Evolutionary conservation across 805 yeast genomes (phyloP), one percentile per base, ranked within the genome.

Genomic region (Hanseniaspora guilliermondii): DNA sequence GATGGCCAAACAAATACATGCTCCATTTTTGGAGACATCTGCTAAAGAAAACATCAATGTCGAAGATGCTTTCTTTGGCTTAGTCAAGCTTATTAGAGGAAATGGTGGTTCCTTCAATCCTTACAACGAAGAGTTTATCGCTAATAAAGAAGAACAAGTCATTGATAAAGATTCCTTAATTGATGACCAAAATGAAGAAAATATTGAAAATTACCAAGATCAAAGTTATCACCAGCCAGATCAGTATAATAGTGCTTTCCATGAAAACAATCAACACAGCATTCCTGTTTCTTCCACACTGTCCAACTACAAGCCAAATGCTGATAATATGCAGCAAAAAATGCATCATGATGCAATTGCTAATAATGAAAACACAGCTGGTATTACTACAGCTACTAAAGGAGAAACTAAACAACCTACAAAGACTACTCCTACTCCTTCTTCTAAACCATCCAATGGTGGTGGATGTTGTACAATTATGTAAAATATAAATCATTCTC

Each of bases 21-120:
- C 85, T 57, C 80, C 83, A 58, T 93, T 89, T 66, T 76, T 89
- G 61, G 98, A 93, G 70, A 87, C 97, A 1, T 81, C 91, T 40
- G 97, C 97, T 24, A 93, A 93, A 68, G 86, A 84, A 62, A 82
- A 95, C 57, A 76, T 83, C 60, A 89, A 93, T 62, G 97, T 93
- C 45, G 94, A 87, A 64, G 87, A 83, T 62, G 84, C 89, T 2
- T 87, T 87, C 67, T 81, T 76, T 63, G 82, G 79, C 38, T 66
- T 84, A 59, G 85, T 83, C 16, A 75, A 87, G 60, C 72, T 73
- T 44, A 78, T 82, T 53, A 75, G 71, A 54, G 70, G 67, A 53
- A 63, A 65, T 40, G 71, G 71, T 33, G 68, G 67, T 12, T 37
- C 48, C 2, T 66, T 57, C 52, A 67, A 67, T 47, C 60, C 61